A percentile compares a stretch with the other conserved stretches of the same genome.
Evolutionary conservation across 2,329 filamentous ascomycete species (phyloP).

Genomic region (Ceratocystis ficicola): DNA sequence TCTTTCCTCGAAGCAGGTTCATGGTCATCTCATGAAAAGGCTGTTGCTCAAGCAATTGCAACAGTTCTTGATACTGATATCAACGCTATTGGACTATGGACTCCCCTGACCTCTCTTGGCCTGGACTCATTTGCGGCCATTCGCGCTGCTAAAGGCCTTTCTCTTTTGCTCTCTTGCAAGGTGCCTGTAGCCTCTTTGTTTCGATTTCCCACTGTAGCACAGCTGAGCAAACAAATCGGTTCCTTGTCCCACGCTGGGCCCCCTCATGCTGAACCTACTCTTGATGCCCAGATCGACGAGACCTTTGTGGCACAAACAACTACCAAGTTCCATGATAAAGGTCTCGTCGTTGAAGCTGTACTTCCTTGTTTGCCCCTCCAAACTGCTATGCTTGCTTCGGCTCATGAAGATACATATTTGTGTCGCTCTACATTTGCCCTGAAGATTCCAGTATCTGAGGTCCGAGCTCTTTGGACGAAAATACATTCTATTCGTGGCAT

Average conservation of each 20-base stretch:
- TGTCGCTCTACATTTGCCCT: slow-evolving; percentile 60
- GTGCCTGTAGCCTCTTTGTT: slow-evolving; percentile 58
- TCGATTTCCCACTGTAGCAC: slow-evolving; percentile 52
- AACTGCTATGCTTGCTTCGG: slow-evolving; percentile 49
- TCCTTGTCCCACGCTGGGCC: neutral
- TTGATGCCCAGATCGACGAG: slow-evolving; percentile 24
- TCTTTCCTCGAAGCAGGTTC: neutral
- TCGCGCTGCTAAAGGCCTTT: slow-evolving; percentile 48
- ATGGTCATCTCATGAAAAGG: slow-evolving; percentile 45
- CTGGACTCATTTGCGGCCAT: slow-evolving; percentile 79
- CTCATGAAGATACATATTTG: slow-evolving; percentile 47
- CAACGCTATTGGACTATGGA: slow-evolving; percentile 45
- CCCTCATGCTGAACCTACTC: too few relatives aligned
- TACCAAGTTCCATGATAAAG: neutral
- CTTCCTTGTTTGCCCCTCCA: slow-evolving; percentile 61
- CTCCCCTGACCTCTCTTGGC: slow-evolving; percentile 65
- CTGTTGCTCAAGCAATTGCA: slow-evolving; percentile 45
- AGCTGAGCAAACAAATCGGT: slow-evolving; percentile 35
- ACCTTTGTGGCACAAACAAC: slow-evolving; percentile 28
- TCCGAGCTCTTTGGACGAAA: slow-evolving; percentile 49
- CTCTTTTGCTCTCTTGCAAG: slow-evolving; percentile 33
- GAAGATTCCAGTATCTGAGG: slow-evolving; percentile 34
- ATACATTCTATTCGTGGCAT: slow-evolving; percentile 60
- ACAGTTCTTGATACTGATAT: slow-evolving; percentile 36
- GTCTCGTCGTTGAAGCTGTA: slow-evolving; percentile 38